phyloP scores from a whole-genome alignment of 805 yeast species.

The Kuraishia capsulata region DNA sequence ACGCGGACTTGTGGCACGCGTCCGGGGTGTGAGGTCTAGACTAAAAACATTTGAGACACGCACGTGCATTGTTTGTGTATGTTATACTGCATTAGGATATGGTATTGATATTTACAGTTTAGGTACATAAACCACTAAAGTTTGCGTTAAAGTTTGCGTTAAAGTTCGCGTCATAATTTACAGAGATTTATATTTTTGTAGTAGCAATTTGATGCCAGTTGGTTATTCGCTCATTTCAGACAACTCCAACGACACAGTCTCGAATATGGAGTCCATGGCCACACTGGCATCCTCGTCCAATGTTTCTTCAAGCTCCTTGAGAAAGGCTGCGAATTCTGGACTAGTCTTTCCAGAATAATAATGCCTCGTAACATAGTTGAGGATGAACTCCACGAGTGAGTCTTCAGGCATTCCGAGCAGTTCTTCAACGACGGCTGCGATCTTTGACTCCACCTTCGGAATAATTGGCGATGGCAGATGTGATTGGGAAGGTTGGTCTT shows the following conservation, averaged over 20 bases:
- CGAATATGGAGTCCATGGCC: conserved; percentile 11
- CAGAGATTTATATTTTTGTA: too few species aligned
- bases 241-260: background rate
- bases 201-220: too few species aligned
- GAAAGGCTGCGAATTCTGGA: conserved; percentile 23
- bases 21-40: too few species aligned
- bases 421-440: conserved; percentile 38
- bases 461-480: conserved; percentile 10
- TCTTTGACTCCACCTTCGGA: conserved; percentile 21
- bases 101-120: too few species aligned
- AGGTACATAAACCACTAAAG: too few species aligned
- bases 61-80: too few species aligned
- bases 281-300: conserved; percentile 33
- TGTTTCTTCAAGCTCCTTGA: conserved; percentile 38
- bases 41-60: too few species aligned
- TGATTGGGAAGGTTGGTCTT: conserved; percentile 4
- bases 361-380: conserved; percentile 26
- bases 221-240: too few species aligned
- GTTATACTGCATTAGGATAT: too few species aligned
- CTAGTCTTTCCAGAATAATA: conserved; percentile 17
- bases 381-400: conserved; percentile 34
- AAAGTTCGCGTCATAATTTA: too few species aligned
- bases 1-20: too few species aligned
- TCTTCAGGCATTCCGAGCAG: conserved; percentile 46
- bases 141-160: too few species aligned